Conservation (phyloP, 768 basidiomycete genomes). For the Zangia roseola region DNA sequence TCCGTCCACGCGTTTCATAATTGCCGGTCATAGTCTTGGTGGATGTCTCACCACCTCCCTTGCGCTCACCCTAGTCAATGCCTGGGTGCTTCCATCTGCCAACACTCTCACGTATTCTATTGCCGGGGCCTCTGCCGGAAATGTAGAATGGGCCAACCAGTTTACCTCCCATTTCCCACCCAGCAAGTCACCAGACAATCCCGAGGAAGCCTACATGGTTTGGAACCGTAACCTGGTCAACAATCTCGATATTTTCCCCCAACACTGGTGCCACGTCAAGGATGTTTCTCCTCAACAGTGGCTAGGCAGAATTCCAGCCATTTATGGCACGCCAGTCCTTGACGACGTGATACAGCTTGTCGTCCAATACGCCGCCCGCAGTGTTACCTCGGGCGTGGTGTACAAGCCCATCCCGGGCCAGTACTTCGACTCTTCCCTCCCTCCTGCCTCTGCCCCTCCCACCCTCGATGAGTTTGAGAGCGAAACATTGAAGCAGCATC, state of each 20-base stretch:
- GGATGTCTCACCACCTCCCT: constrained; percentile 10
- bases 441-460: no score
- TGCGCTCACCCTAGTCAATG: constrained; percentile 4
- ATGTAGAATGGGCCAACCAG: neutral
- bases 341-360: neutral
- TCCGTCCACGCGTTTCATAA: neutral
- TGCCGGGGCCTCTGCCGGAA: constrained; percentile 5
- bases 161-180: constrained; percentile 2
- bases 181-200: neutral
- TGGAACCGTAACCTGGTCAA: neutral
- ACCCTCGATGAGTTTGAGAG: no score
- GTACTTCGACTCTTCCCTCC: no score
- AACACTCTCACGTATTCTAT: constrained; percentile 1
- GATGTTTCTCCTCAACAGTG: constrained; percentile 4
- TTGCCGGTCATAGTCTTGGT: constrained; percentile 12
- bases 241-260: neutral
- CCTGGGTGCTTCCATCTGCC: neutral
- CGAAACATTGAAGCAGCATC: no score
- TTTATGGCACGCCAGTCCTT: constrained; percentile 8
- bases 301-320: constrained; percentile 9
- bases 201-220: constrained; percentile 4
- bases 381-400: neutral
- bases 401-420: neutral
- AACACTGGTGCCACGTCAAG: neutral
- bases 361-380: neutral